Conservation (phyloP, 495 filamentous ascomycete genomes). For the Penicillium cosmopolitanum region DNA sequence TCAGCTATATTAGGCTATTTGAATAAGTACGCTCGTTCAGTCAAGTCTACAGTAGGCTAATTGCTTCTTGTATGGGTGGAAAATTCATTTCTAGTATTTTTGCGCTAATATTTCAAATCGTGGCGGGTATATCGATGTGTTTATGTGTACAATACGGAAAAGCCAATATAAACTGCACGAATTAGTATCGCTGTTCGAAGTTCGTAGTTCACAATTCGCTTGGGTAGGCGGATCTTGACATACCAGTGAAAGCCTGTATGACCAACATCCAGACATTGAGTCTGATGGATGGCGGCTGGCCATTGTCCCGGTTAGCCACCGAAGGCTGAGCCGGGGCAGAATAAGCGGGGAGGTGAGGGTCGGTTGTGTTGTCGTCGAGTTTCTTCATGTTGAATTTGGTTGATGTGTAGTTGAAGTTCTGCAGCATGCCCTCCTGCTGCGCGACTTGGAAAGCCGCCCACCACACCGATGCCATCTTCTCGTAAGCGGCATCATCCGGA, state of each 20-base stretch:
- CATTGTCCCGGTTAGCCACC: background rate
- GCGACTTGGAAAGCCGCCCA: conserved; percentile 43
- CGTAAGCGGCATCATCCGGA: conserved; percentile 53
- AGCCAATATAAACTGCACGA: conserved; percentile 1
- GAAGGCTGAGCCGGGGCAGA: conserved; percentile 18
- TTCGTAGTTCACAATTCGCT: background rate
- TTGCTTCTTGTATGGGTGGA: too few species aligned
- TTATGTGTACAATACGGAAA: conserved; percentile 1
- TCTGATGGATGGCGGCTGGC: background rate
- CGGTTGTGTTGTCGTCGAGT: conserved; percentile 24
- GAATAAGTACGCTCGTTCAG: background rate
- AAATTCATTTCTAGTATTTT: too few species aligned
- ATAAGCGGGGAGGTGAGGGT: conserved; percentile 21
- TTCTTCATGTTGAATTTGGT: conserved; percentile 14
- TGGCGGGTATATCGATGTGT: background rate
- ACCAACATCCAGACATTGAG: background rate
- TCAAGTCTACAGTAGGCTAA: too few species aligned
- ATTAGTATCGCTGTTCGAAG: background rate
- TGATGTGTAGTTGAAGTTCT: conserved; percentile 23
- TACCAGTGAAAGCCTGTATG: background rate
- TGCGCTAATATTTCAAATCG: background rate
- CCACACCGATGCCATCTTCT: conserved; percentile 58
- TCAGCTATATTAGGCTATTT: background rate
- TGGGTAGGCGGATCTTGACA: background rate
- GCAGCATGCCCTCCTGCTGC: conserved; percentile 25